Evolutionary conservation across 371 early-diverging fungal species (phyloP).

Genomic region (Blyttiomyces sp.): DNA sequence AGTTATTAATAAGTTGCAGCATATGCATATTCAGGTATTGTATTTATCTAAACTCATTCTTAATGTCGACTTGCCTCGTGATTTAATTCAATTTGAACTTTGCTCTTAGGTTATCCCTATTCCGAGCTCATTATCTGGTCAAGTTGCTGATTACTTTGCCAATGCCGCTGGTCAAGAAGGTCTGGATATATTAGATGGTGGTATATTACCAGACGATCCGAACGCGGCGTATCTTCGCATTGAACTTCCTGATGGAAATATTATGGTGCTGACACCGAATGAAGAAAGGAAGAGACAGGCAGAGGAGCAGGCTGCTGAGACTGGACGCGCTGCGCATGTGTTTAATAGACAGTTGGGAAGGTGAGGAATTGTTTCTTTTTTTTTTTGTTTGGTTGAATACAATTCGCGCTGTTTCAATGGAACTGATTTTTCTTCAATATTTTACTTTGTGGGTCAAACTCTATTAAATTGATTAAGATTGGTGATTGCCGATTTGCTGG

Average conservation of each 20-base stretch:
- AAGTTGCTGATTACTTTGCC: slow-evolving; percentile 20
- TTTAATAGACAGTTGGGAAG: too few species aligned
- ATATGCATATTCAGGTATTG: slow-evolving; percentile 60
- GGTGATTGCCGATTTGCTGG: too few species aligned
- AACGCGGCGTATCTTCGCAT: slow-evolving; percentile 60
- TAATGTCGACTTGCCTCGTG: slow-evolving; percentile 27
- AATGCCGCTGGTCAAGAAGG: slow-evolving; percentile 41
- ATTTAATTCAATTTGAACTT: slow-evolving; percentile 24
- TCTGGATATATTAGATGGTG: slow-evolving; percentile 28
- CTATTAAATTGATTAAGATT: too few species aligned
- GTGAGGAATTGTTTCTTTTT: too few species aligned
- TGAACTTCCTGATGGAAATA: slow-evolving; percentile 51
- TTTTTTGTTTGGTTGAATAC: too few species aligned
- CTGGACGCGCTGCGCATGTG: too few species aligned
- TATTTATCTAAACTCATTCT: slow-evolving; percentile 25
- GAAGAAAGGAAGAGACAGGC: too few species aligned
- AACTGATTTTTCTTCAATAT: too few species aligned
- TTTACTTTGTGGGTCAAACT: too few species aligned
- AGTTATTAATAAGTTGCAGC: slow-evolving; percentile 26
- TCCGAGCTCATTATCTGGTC: slow-evolving; percentile 18
- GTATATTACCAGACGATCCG: slow-evolving; percentile 46
- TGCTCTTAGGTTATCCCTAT: slow-evolving; percentile 37
- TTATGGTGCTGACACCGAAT: too few species aligned
- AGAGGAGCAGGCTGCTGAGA: too few species aligned
- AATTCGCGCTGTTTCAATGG: too few species aligned